phyloP scores from a whole-genome alignment of 2,329 filamentous ascomycete species.

The Colletotrichum australisinense region DNA sequence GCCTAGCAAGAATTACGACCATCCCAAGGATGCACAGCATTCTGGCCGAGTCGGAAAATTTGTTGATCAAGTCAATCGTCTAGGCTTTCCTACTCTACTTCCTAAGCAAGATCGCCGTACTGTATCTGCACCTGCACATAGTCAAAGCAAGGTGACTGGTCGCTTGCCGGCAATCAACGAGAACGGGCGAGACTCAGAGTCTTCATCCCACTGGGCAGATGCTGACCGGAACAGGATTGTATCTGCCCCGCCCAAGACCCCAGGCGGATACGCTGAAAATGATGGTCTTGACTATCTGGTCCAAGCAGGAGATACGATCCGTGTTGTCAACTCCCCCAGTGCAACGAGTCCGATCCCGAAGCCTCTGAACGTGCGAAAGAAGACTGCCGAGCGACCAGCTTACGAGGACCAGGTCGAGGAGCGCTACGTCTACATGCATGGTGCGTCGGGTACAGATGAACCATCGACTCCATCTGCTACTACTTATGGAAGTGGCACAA shows the following conservation, averaged over 20 bases:
- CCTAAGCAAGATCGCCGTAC: constrained; percentile 56
- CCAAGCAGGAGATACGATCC: constrained; percentile 63
- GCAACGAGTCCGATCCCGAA: constrained; percentile 48
- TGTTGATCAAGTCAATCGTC: constrained; percentile 36
- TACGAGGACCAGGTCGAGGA: constrained; percentile 19
- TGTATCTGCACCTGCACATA: constrained; percentile 63
- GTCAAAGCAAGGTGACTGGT: constrained; percentile 50
- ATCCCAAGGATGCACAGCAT: constrained; percentile 15
- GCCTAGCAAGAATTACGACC: background rate
- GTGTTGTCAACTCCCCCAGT: constrained; percentile 63
- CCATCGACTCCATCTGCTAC: constrained; percentile 37
- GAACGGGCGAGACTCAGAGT: constrained; percentile 42
- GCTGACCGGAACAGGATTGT: constrained; percentile 55
- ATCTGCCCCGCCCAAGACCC: constrained; percentile 55
- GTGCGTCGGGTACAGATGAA: constrained; percentile 37
- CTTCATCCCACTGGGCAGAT: constrained; percentile 22
- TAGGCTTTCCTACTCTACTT: constrained; percentile 46
- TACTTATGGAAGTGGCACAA: constrained; percentile 28
- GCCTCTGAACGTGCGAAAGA: constrained; percentile 57
- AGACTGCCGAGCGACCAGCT: constrained; percentile 36
- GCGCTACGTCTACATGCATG: constrained; percentile 43
- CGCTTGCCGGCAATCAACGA: constrained; percentile 63
- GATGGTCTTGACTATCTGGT: constrained; percentile 57
- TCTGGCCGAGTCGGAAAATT: constrained; percentile 33
- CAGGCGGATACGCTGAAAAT: constrained; percentile 42